Base-by-base conservation (phyloP, 169 alveolate genomes). In the Nephromyces sp. region DNA sequence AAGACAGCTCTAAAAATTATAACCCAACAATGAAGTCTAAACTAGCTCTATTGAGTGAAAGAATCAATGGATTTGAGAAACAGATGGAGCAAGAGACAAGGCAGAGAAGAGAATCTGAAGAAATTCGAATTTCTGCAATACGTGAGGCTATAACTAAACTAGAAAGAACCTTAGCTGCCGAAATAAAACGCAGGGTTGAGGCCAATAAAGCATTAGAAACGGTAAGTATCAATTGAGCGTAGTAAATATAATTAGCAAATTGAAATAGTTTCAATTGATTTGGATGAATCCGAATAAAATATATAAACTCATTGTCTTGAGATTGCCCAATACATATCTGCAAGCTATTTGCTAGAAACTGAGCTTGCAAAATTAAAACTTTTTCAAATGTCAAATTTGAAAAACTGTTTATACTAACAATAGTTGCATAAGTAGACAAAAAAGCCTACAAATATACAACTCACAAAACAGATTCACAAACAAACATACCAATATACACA, bases 181-280 rank as follows among this genome's bases (percentile, higher is more conserved):
- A 77, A 24, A 71, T 77, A 53, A 77, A 77, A 28, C 52, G 79
- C 29, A 34, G 83, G 1, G 83, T 77, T 3, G 83, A 77, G 64
- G 74, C 83, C 22, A 77, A 72, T 52, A 77, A 77, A 35, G 78
- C 78, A 24, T 52, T 75, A 35, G 70, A 75, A 43, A 43, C 69
- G 70, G 80, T 74, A 32, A 29, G 68, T 25, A 4, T n/a, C n/a
- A n/a, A n/a, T n/a, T n/a, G n/a, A n/a, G n/a, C n/a, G n/a, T n/a
- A n/a, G n/a, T n/a, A n/a, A n/a, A n/a, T n/a, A n/a, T n/a, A n/a
- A n/a, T n/a, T n/a, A n/a, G n/a, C n/a, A n/a, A 29, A 53, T 15
- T 15, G 70, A 3, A 2, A 22, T 62, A 53, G n/a, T n/a, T 53
- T 62, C 43, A 8, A n/a, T 3, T 8, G 6, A 8, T 66, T n/a